Percentiles rank a stretch among this genome's conserved stretches.
These are phyloP conservation scores for Naematelia aurantialba DNA, from an alignment of 768 basidiomycete species.

Conservation along the genomic window DNA sequence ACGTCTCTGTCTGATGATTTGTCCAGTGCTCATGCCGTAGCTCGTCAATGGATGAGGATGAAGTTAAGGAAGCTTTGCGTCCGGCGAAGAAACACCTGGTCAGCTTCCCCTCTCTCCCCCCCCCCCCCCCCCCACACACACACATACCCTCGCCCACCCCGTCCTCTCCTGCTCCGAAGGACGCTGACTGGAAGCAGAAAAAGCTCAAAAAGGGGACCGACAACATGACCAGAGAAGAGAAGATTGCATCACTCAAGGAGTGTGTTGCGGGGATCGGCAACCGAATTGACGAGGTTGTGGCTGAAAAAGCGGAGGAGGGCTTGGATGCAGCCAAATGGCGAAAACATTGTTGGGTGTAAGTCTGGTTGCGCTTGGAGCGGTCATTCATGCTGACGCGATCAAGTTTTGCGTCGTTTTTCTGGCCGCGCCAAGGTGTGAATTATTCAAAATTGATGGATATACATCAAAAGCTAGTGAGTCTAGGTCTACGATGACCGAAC, in stretches of 20 bases:
- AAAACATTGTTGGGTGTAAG: constrained; percentile 94
- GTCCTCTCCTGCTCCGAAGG: neutral
- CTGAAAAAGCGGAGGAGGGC: constrained; percentile 68
- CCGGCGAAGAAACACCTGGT: constrained; percentile 96
- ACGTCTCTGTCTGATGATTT: constrained; percentile 45
- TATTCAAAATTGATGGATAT: constrained; percentile 90
- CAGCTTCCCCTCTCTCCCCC: constrained; percentile 44
- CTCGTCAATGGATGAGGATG: constrained; percentile 88
- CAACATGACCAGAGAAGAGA: constrained; percentile 89
- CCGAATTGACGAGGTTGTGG: constrained; percentile 80
- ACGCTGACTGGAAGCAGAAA: constrained; percentile 61
- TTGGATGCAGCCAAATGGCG: constrained; percentile 84
- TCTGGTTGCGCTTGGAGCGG: too few relatives aligned
- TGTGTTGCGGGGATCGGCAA: constrained; percentile 89
- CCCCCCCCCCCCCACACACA: too few relatives aligned
- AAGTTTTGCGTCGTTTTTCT: constrained; percentile 91
- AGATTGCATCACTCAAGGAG: constrained; percentile 91
- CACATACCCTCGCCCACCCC: neutral
- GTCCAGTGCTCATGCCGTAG: constrained; percentile 52
- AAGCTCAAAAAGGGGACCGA: constrained; percentile 90
- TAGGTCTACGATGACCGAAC: neutral
- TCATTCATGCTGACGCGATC: too few relatives aligned
- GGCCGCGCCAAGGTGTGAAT: constrained; percentile 90
- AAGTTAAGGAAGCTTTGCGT: constrained; percentile 89
- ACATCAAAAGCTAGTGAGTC: constrained; percentile 79